Base-by-base conservation (phyloP, 1,139 yeast species). In the Candida sp. region DNA sequence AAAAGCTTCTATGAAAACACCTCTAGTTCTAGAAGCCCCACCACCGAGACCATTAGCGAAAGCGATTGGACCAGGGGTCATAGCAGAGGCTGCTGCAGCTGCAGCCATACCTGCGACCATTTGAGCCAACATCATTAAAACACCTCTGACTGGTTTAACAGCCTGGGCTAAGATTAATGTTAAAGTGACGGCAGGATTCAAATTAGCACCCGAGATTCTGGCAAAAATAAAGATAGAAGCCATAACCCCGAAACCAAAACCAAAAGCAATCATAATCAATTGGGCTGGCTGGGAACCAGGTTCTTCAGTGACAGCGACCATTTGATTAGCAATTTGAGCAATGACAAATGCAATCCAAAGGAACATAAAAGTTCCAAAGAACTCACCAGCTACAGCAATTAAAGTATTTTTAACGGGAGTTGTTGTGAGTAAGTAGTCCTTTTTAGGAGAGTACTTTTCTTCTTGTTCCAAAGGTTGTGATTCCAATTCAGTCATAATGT, bases 21-120 rank as follows among this genome's bases (percentile, higher is more conserved):
- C 96, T 72, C 91, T 82, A 42, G 87, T 58, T 62, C 75, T 81
- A 40, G 93, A 85, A 54, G 79, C 73, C 42, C 83, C 93, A 49
- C 84, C 83, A 47, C 95, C 90, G 49, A 87, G 70, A 42, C 77
- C 74, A 57, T 89, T 88, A 51, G 88, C 78, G 57, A 87, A 89
- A 21, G 79, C 73, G 56, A 88, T 73, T 38, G 75, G 74, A 49
- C 96, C 96, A 37, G 96, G 96, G 33, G 95, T 85, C 84, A 88
- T 79, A 41, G 90, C 96, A 52, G 79, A 70, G 41, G 91, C 96
- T 38, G 90, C 93, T 63, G 89, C 96, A 47, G 95, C 95, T 47
- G 96, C 96, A 55, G 90, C 89, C 83, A 89, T 84, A 66, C 96
- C 96, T 43, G 85, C 96, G 61, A 87, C 65, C 57, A 88, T 64